Evolutionary conservation across 179 eudicot species (phyloP), one percentile per base, ranked within the genome.

Genomic region (Nepenthes alata): DNA sequence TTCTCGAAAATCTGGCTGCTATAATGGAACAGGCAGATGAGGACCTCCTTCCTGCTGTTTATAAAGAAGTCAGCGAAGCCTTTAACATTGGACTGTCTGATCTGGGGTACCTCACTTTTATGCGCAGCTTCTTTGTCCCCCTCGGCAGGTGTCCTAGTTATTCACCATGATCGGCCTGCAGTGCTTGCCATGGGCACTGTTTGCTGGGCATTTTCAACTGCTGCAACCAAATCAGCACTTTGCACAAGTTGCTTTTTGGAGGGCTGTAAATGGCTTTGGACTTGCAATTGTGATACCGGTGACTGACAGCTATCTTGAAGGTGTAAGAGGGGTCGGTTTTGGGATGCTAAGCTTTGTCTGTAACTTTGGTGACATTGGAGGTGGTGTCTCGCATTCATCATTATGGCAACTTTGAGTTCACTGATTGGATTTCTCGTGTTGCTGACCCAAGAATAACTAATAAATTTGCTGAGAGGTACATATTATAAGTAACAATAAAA

Each of bases 11-110:
- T 77, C 65, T 91, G 81, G 98, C 95, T 25, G 81, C 96, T 11
- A 82, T 91, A 49, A 84, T 91, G 95, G 98, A 91, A 73, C 83
- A 88, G 0, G 96, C 98, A 14, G 98, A 91, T 69, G 98, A 91
- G 67, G 86, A 86, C 64, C 88, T 91, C 63, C 95, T 91, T 55
- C 96, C 98, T 56, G 70, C 96, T 2, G 98, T 91, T 6, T 91
- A 91, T 78, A 84, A 86, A 68, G 98, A 91, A 85, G 93, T 91
- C 34, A 91, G 96, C 54, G 89, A 86, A 73, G 87, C 96, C 47
- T 91, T 91, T 66, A 68, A 65, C 35, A 89, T 82, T 6, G 96
- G 98, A 36, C 96, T 89, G 44, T 81, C 89, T 55, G 95, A 91
- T 68, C 89, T 91, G 5, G 98, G 96, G 50, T 91, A 86, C 59